Base-by-base conservation (phyloP, 352 stramenopile species). In the Pythium sp. region DNA sequence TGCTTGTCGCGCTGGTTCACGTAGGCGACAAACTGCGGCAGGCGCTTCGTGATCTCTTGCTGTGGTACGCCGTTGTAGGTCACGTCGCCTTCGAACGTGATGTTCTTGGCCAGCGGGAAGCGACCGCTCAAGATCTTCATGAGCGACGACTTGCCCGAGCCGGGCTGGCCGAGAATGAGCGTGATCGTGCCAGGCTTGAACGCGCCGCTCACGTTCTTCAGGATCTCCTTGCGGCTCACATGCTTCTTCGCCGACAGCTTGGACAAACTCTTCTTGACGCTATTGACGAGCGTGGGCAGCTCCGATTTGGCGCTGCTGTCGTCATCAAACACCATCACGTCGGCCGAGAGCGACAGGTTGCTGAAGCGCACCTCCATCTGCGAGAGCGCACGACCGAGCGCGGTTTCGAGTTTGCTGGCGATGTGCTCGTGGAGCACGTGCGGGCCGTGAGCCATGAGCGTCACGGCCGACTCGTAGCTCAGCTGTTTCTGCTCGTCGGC, bases 1-100 rank as follows among this genome's bases (percentile, higher is more conserved):
- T 38, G 91, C 97, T 75, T 97, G 74, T 97, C 91, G 22, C 73
- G 66, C 59, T 80, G 75, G 20, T 30, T 64, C 24, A 69, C 57
- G 60, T 81, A 79, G n/a, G 67, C 68, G 20, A 63, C 55, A 5
- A 77, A 62, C 63, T 78, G 72, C 38, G 72, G 68, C 8, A 56
- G 49, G 2, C 22, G 32, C 49, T 56, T 56, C 7, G 8, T 56
- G 7, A 56, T 18, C 8, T 28, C 3, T 1, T 26, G 0, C 24
- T 26, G 24, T 26, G 24, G 24, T 1, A 26, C 24, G 24, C 24
- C 1, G 24, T 26, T 56, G 22, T 56, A 56, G 0, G 49, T 30
- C 22, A 56, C 32, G 22, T 18, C 8, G 7, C 22, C 49, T 0
- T 56, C 49, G 49, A 56, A 8, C 7, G 8, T 56, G n/a, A 56